Evolutionary conservation across 2,329 filamentous ascomycete genomes (phyloP), one percentile per base, ranked within the genome.

Genomic region (Paecilomyces dactylethromorphus): DNA sequence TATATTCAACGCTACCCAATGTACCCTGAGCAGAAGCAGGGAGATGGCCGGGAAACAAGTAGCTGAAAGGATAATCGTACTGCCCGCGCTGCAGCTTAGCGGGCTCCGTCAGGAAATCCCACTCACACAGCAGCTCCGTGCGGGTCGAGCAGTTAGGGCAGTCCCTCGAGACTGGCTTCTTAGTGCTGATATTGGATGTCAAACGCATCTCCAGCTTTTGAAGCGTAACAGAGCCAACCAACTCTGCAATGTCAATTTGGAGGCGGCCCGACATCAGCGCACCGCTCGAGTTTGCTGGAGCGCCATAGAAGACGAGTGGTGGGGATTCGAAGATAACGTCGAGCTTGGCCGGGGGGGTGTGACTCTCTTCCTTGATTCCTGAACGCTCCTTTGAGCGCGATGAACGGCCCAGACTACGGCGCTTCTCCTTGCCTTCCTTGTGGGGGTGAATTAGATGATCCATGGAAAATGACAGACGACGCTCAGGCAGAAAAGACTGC

Each of bases 41-140:
- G n/a, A 96, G 82, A 68, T 93, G 84, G 21, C 94, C 94, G 1
- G 87, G 86, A 52, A 99, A 84, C 56, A 97, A 81, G 65, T 91
- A 88, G 66, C 91, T 96, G 75, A 97, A 96, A 54, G 94, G 93
- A 71, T 92, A 95, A 53, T 85, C 82, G 73, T 97, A 91, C 55
- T 82, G 76, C 60, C 88, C 87, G 75, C 70, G 65, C 55, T 75
- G 75, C 51, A 74, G 68, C 33, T 64, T 60, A 15, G 77, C 73
- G 11, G 78, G 66, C 59, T 83, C 80, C 18, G 82, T 82, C 59
- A 95, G 76, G 68, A 97, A 89, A 32, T 84, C 84, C 91, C 92
- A 97, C 56, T 82, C 85, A 73, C 88, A 87, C 62, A 97, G 76
- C 71, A 92, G 86, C 35, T 86, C 91, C 59, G 82, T 83, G 70